phyloP scores from a whole-genome alignment of 2,329 filamentous ascomycete species.

The Aureobasidium sp. region DNA sequence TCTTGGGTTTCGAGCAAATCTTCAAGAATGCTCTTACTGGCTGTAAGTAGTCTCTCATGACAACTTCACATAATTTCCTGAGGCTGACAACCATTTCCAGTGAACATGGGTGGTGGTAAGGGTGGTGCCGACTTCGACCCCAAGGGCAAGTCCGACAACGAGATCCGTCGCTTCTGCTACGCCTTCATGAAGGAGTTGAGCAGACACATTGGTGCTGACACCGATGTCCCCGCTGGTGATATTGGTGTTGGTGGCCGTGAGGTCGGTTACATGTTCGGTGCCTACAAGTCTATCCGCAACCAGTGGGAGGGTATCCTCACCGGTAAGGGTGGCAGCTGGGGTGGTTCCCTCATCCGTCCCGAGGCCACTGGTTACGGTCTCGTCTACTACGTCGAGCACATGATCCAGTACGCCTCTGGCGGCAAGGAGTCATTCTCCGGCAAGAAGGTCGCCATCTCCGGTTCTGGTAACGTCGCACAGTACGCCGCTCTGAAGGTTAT shows the following conservation, averaged over 20 bases:
- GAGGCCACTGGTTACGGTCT: slow-evolving; percentile 98
- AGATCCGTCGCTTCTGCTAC: slow-evolving; percentile 98
- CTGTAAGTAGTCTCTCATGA: slow-evolving; percentile 61
- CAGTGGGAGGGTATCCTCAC: slow-evolving; percentile 97
- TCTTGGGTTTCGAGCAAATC: slow-evolving; percentile 99
- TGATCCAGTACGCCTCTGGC: slow-evolving; percentile 85
- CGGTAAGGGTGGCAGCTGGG: slow-evolving; percentile 94
- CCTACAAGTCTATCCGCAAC: slow-evolving; percentile 90
- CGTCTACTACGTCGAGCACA: slow-evolving; percentile 96
- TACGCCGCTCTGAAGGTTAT: slow-evolving; percentile 97
- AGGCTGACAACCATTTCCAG: slow-evolving; percentile 42
- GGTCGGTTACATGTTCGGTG: slow-evolving; percentile 95
- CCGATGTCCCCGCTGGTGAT: slow-evolving; percentile 96
- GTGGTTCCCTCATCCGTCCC: slow-evolving; percentile 92
- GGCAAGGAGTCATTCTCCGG: slow-evolving; percentile 87
- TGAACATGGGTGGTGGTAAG: slow-evolving; percentile 98
- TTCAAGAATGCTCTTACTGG: slow-evolving; percentile 99
- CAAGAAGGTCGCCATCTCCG: slow-evolving; percentile 96
- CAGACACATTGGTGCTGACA: slow-evolving; percentile 97
- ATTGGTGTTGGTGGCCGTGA: slow-evolving; percentile 95
- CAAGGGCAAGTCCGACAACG: slow-evolving; percentile 97
- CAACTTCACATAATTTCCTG: not conserved
- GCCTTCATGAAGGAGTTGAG: slow-evolving; percentile 96
- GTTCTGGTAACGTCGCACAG: slow-evolving; percentile 98
- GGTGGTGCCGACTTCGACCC: slow-evolving; percentile 99